Conservation (phyloP, 176 grass and related monocot genomes). For the Leersia perrieri region DNA sequence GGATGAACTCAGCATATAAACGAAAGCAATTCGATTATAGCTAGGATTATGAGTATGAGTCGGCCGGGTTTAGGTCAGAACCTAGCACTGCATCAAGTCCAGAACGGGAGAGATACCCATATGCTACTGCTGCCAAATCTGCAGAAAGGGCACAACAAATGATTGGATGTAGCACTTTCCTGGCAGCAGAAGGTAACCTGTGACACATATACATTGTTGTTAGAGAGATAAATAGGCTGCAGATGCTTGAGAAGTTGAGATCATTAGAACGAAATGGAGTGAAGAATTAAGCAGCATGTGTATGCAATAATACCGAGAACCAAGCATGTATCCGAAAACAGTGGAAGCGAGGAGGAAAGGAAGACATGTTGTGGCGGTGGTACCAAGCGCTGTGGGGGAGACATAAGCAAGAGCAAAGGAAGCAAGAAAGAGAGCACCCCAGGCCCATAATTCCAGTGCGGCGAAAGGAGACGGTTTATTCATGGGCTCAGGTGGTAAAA, state of each 20-base stretch:
- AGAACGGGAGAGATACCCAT: slow-evolving; percentile 57
- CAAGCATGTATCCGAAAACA: slow-evolving; percentile 85
- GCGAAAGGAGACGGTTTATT: slow-evolving; percentile 65
- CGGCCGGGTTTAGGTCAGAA: slow-evolving; percentile 41
- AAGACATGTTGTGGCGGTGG: slow-evolving; percentile 71
- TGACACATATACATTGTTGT: too few relatives aligned
- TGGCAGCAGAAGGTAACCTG: slow-evolving; percentile 73
- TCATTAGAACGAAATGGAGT: too few relatives aligned
- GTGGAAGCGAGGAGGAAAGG: slow-evolving; percentile 82
- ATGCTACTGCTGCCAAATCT: slow-evolving; percentile 60
- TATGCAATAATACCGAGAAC: slow-evolving; percentile 96
- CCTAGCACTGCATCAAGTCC: slow-evolving; percentile 79
- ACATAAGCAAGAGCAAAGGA: slow-evolving; percentile 58
- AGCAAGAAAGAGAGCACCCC: slow-evolving; percentile 52
- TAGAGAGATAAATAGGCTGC: too few relatives aligned
- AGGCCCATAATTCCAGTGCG: slow-evolving; percentile 49
- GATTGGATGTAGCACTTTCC: slow-evolving; percentile 82
- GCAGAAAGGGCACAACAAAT: slow-evolving; percentile 79
- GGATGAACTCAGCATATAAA: too few relatives aligned
- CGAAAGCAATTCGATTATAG: slow-evolving; percentile 1
- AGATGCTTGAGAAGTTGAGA: too few relatives aligned
- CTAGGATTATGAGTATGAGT: too few relatives aligned
- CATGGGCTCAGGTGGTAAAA: slow-evolving; percentile 81
- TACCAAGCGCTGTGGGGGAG: slow-evolving; percentile 57
- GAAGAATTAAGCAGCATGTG: too few relatives aligned